These are phyloP conservation scores for Mycena metata DNA, from an alignment of 768 basidiomycete genomes.

Conservation along the genomic window DNA sequence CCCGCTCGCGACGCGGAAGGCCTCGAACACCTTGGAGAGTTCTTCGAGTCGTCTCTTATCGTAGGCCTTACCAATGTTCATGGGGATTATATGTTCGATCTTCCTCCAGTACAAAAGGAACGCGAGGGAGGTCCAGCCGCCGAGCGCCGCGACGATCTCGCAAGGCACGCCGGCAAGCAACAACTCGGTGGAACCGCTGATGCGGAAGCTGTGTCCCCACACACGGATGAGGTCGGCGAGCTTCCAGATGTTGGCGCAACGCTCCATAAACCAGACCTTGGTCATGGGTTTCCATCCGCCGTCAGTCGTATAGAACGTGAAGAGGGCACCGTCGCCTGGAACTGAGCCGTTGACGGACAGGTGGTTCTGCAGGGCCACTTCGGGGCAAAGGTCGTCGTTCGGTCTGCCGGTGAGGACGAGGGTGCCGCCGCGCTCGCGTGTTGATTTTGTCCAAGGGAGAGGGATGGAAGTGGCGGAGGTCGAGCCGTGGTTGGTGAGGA, in stretches of 20 bases:
- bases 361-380: slow-evolving; percentile 40
- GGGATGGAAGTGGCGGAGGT: slow-evolving; percentile 36
- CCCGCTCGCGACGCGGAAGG: slow-evolving; percentile 11
- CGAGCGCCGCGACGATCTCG: slow-evolving; percentile 47
- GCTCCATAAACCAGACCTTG: slow-evolving; percentile 29
- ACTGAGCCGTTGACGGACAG: slow-evolving; percentile 33
- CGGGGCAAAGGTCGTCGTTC: slow-evolving; percentile 37
- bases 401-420: slow-evolving; percentile 34
- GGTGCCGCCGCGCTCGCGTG: slow-evolving; percentile 27
- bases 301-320: slow-evolving; percentile 14
- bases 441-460: slow-evolving; percentile 53
- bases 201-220: slow-evolving; percentile 51
- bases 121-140: slow-evolving; percentile 50
- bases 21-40: slow-evolving; percentile 8
- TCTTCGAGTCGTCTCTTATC: slow-evolving; percentile 4
- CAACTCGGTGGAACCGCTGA: slow-evolving; percentile 50
- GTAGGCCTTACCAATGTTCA: slow-evolving; percentile 36
- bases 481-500: background rate
- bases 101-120: slow-evolving; percentile 52
- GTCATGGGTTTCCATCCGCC: slow-evolving; percentile 20
- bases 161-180: slow-evolving; percentile 47
- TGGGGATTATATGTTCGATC: slow-evolving; percentile 41
- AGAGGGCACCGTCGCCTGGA: slow-evolving; percentile 30
- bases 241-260: slow-evolving; percentile 37
- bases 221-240: slow-evolving; percentile 22